These are phyloP conservation scores for Solanum rostratum DNA, from an alignment of 257 asterid species.

Conservation along the genomic window DNA sequence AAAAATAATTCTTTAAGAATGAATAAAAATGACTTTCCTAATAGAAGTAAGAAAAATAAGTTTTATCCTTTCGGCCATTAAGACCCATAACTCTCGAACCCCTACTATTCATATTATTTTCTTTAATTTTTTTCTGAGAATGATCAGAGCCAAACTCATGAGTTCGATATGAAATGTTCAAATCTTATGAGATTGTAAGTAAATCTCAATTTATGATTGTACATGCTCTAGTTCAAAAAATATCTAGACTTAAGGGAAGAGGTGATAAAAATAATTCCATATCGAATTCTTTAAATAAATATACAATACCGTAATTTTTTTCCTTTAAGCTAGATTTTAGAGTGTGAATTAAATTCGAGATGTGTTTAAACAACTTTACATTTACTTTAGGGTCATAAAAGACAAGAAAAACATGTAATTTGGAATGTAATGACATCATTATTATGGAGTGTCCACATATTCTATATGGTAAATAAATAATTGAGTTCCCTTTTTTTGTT, in stretches of 20 bases:
- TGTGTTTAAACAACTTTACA: no score
- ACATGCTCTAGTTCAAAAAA: no score
- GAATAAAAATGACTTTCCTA: no score
- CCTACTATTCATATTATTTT: no score
- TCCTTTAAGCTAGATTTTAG: neutral
- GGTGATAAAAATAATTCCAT: neutral
- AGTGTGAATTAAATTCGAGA: neutral
- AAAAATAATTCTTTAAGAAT: no score
- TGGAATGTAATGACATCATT: neutral
- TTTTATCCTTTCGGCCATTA: no score
- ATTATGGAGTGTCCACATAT: neutral
- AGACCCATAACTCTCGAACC: no score
- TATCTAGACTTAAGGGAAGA: accelerated
- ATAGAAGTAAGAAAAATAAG: no score
- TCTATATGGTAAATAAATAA: neutral
- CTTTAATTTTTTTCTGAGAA: no score
- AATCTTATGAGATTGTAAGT: no score
- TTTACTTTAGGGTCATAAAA: neutral
- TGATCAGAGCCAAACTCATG: neutral
- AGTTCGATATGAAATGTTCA: neutral
- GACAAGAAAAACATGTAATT: neutral
- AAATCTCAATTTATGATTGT: neutral
- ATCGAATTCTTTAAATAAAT: no score
- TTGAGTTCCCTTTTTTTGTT: neutral
- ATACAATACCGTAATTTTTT: no score